phyloP scores from a whole-genome alignment of 306 rosid genomes.

The Trifolium dubium region DNA sequence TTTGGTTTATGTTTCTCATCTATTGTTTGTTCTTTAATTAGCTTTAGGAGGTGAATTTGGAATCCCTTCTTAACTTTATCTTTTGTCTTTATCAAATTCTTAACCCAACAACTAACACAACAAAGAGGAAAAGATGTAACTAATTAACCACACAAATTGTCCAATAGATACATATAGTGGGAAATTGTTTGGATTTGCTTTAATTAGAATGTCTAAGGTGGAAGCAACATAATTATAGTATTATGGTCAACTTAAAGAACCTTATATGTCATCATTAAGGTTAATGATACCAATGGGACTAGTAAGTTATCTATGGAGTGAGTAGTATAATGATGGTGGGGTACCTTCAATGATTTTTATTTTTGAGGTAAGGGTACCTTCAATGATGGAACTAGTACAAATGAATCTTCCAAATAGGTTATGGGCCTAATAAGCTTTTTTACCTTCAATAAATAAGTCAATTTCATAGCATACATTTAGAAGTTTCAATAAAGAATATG shows the following conservation, averaged over 20 bases:
- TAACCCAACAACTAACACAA: conserved; percentile 24
- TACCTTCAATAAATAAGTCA: neutral
- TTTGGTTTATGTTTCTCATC: conserved; percentile 20
- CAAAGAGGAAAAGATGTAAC: conserved; percentile 28
- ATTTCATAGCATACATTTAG: neutral
- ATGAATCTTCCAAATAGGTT: conserved; percentile 32
- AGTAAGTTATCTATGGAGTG: conserved; percentile 19
- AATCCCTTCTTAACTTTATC: conserved; percentile 1
- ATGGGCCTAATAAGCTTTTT: neutral
- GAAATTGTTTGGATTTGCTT: conserved; percentile 40
- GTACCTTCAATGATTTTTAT: conserved; percentile 20
- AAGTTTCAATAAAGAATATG: neutral
- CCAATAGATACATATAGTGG: conserved; percentile 2
- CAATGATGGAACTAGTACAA: conserved; percentile 40
- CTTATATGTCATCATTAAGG: conserved; percentile 23
- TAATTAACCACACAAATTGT: conserved; percentile 34
- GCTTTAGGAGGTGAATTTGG: conserved; percentile 29
- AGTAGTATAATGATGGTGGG: conserved; percentile 40
- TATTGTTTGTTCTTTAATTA: neutral
- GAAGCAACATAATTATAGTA: conserved; percentile 48
- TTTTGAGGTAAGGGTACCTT: too few relatives aligned
- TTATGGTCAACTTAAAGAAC: conserved; percentile 35
- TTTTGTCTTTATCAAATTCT: conserved; percentile 32
- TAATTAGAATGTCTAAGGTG: conserved; percentile 45
- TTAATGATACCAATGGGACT: conserved; percentile 13